Percentiles rank a stretch among this genome's conserved stretches.
Evolutionary conservation across 768 basidiomycete species (phyloP).

Genomic region (Hericium erinaceus): DNA sequence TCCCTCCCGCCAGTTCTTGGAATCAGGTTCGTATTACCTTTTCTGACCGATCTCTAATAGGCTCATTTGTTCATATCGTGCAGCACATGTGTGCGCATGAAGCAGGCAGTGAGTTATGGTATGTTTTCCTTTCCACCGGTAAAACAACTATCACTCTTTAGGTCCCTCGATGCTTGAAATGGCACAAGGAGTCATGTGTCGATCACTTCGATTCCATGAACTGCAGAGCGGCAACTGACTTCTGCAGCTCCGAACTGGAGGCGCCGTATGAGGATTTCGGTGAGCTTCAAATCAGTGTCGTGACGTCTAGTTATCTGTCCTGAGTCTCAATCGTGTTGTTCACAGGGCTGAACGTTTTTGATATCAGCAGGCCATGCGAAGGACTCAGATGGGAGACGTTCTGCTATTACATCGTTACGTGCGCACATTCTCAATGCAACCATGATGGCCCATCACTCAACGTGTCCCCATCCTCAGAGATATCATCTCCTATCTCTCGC

Average conservation of each 20-base stretch:
- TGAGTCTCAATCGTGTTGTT: no score
- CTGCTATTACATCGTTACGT: slow-evolving; percentile 34
- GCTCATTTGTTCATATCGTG: not conserved
- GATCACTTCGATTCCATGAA: slow-evolving; percentile 33
- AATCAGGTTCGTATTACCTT: slow-evolving; percentile 28
- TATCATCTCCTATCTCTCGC: slow-evolving; percentile 55
- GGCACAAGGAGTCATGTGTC: slow-evolving; percentile 29
- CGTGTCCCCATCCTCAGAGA: slow-evolving; percentile 25
- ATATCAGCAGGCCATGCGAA: slow-evolving; percentile 55
- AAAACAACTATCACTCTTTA: slow-evolving; percentile 23
- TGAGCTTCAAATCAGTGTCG: not conserved
- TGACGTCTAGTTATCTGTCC: no score
- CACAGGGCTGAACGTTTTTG: slow-evolving; percentile 47
- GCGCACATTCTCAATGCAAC: not conserved
- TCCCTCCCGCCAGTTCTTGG: slow-evolving; percentile 23
- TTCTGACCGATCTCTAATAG: not conserved
- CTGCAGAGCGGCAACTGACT: slow-evolving; percentile 32
- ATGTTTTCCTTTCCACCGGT: not conserved
- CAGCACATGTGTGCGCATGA: slow-evolving; percentile 11
- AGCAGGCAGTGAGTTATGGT: not conserved
- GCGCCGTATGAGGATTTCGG: not conserved
- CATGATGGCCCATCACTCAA: not conserved
- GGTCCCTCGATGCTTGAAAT: slow-evolving; percentile 37
- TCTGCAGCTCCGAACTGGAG: slow-evolving; percentile 23
- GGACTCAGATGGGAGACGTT: slow-evolving; percentile 36